phyloP scores from a whole-genome alignment of 2,329 filamentous ascomycete species.

The Ambrosiella beaveri region DNA sequence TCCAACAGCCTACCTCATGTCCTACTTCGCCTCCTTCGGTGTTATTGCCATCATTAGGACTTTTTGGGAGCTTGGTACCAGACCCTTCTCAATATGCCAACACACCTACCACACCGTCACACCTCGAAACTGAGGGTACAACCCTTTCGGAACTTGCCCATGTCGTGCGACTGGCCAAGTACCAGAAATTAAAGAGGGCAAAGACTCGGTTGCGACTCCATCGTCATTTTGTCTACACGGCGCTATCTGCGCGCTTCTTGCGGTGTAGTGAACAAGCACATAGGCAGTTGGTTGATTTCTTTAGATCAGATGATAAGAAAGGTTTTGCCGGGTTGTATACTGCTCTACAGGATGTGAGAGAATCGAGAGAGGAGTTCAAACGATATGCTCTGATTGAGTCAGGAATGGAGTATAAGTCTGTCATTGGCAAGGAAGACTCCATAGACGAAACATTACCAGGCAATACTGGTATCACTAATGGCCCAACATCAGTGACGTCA shows the following conservation, averaged over 20 bases:
- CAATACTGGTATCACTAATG: too few species aligned
- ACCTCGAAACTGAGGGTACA: conserved; percentile 42
- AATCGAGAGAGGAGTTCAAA: conserved; percentile 56
- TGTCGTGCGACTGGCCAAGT: conserved; percentile 58
- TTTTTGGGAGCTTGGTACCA: conserved; percentile 32
- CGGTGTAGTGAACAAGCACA: conserved; percentile 59
- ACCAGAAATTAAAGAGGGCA: conserved; percentile 64
- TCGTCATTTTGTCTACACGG: conserved; percentile 56
- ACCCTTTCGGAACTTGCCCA: conserved; percentile 64
- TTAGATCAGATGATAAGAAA: conserved; percentile 63
- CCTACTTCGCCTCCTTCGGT: neutral
- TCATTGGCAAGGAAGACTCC: conserved; percentile 17
- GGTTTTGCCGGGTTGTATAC: conserved; percentile 58
- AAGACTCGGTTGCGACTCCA: conserved; percentile 58
- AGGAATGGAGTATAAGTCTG: conserved; percentile 42
- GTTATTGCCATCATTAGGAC: neutral
- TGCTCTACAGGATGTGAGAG: conserved; percentile 62
- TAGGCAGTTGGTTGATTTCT: conserved; percentile 59
- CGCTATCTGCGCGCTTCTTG: conserved; percentile 55
- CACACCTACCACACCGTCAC: conserved; percentile 30
- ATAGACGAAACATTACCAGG: conserved; percentile 16
- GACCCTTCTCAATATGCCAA: conserved; percentile 52
- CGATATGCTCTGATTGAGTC: conserved; percentile 56
- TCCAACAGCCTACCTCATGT: neutral
- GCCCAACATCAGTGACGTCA: conserved; percentile 22